Percentiles rank a stretch among this genome's conserved stretches.
These are phyloP conservation scores for Solanum lignicaule DNA, from an alignment of 257 asterid genomes.

Conservation along the genomic window DNA sequence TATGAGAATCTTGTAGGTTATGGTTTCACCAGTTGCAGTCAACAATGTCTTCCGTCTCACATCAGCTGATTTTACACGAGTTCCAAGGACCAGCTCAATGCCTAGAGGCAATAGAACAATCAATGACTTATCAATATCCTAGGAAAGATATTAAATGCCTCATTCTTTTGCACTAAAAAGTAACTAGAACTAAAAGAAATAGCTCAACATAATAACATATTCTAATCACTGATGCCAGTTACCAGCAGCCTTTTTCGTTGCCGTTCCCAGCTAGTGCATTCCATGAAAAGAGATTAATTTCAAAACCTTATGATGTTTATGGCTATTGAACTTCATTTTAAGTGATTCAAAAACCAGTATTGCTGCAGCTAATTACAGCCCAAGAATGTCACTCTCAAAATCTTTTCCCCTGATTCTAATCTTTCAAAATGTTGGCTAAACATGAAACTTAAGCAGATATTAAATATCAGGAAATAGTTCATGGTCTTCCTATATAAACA, in stretches of 20 bases:
- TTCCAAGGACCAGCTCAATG: slow-evolving; percentile 81
- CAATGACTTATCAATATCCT: not conserved
- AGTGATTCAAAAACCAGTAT: not conserved
- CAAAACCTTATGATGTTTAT: not conserved
- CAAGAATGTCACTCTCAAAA: not conserved
- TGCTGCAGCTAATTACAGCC: not conserved
- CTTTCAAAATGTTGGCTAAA: not conserved
- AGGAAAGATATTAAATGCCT: not conserved
- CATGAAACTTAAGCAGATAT: not conserved
- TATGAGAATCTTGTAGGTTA: slow-evolving; percentile 78
- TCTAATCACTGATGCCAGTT: not conserved
- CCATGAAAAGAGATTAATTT: not conserved
- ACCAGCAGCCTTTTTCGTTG: not conserved
- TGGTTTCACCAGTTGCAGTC: slow-evolving; percentile 78
- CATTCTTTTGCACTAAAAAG: not conserved
- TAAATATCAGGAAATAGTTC: not conserved
- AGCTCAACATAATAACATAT: not conserved
- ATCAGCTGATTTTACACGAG: slow-evolving; percentile 73
- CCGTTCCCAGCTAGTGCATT: not conserved
- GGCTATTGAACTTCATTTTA: not conserved
- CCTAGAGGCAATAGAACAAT: slow-evolving; percentile 27
- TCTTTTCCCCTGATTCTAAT: not conserved
- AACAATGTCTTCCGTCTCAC: slow-evolving; percentile 72
- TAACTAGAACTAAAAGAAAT: not conserved
- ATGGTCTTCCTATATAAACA: not conserved